Conservation (phyloP, 768 basidiomycete species). For the Tephrocybe sp. region DNA sequence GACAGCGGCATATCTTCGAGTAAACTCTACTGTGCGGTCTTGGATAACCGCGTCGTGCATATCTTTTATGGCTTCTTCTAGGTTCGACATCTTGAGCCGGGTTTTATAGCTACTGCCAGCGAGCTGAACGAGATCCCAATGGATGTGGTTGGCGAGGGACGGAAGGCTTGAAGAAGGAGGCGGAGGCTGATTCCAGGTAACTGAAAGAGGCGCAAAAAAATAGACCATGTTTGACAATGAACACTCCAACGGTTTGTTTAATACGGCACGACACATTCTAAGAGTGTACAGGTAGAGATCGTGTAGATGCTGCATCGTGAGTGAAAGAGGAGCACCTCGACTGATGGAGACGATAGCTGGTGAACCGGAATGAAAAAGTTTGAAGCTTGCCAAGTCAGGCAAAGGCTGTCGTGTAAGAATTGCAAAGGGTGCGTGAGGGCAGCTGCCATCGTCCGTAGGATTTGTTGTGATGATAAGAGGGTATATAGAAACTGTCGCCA, state of each 20-base stretch:
- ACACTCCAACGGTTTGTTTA: constrained; percentile 71
- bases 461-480: constrained; percentile 58
- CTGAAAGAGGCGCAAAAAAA: constrained; percentile 63
- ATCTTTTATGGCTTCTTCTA: constrained; percentile 41
- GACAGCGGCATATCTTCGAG: constrained; percentile 62
- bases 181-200: constrained; percentile 33
- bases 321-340: constrained; percentile 47
- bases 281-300: constrained; percentile 62
- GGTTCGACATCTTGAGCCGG: constrained; percentile 40
- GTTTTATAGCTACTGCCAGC: constrained; percentile 54
- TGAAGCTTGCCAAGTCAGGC: constrained; percentile 55
- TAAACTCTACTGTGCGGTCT: constrained; percentile 77
- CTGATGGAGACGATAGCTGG: constrained; percentile 42
- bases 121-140: constrained; percentile 61
- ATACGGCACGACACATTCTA: constrained; percentile 57
- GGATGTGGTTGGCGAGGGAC: constrained; percentile 47
- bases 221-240: constrained; percentile 55
- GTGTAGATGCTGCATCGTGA: constrained; percentile 46
- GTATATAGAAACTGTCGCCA: constrained; percentile 33
- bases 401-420: constrained; percentile 69
- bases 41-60: constrained; percentile 69
- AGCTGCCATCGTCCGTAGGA: constrained; percentile 27
- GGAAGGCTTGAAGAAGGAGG: constrained; percentile 24
- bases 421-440: constrained; percentile 56
- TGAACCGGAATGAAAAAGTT: constrained; percentile 57